Conservation (phyloP, 1,139 yeast genomes). For the Suhomyces bokatorum region DNA sequence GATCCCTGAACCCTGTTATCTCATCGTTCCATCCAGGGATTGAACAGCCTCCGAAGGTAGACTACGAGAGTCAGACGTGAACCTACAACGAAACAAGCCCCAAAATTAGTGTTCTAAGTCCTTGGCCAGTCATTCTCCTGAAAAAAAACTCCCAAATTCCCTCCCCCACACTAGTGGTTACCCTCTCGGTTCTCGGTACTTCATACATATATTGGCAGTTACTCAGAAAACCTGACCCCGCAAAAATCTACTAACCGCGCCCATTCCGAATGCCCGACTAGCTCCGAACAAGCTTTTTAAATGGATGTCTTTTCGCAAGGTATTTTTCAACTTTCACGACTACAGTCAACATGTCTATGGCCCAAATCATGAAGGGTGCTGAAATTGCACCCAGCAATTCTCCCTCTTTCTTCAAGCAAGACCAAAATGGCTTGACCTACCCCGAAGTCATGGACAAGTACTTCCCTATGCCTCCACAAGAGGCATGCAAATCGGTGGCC, state of each 20-base stretch:
- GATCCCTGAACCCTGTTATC: too few relatives aligned
- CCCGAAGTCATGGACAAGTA: slow-evolving; percentile 17
- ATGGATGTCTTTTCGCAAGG: background rate
- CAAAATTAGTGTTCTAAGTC: too few relatives aligned
- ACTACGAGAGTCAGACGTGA: too few relatives aligned
- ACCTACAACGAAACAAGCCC: too few relatives aligned
- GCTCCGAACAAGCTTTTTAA: too few relatives aligned
- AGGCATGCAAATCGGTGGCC: slow-evolving; percentile 20
- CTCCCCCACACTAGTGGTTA: too few relatives aligned
- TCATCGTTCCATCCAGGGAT: too few relatives aligned
- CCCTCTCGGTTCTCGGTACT: too few relatives aligned
- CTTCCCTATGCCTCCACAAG: slow-evolving; percentile 27
- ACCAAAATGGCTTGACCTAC: slow-evolving; percentile 12
- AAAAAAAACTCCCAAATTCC: too few relatives aligned
- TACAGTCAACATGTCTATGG: slow-evolving; percentile 1
- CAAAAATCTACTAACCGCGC: background rate
- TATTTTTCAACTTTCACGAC: background rate
- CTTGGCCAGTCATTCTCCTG: too few relatives aligned
- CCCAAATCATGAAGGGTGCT: slow-evolving; percentile 21
- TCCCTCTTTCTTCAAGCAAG: slow-evolving; percentile 21
- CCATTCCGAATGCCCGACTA: background rate
- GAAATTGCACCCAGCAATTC: slow-evolving; percentile 21
- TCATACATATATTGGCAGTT: too few relatives aligned
- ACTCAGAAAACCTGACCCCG: background rate
- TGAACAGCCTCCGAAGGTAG: too few relatives aligned